These are phyloP conservation scores for Ramaria sp. DNA, from an alignment of 768 basidiomycete species.

Conservation along the genomic window DNA sequence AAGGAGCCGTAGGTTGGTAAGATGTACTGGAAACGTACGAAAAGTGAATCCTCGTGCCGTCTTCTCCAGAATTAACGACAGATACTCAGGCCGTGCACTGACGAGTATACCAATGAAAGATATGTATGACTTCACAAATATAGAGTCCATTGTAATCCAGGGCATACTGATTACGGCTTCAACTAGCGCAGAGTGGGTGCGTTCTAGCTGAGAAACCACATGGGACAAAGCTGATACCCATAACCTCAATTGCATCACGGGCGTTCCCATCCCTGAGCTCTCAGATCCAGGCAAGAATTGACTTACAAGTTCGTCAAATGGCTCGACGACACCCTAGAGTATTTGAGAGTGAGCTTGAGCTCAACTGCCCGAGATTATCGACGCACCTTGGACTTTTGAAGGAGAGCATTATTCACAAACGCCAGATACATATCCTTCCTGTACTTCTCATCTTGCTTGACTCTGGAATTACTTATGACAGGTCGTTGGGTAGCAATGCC, in stretches of 20 bases:
- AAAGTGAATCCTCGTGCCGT: conserved; percentile 81
- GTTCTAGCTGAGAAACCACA: conserved; percentile 83
- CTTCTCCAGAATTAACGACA: conserved; percentile 72
- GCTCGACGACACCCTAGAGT: conserved; percentile 54
- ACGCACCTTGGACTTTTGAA: conserved; percentile 59
- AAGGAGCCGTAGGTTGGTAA: neutral
- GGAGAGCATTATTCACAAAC: conserved; percentile 72
- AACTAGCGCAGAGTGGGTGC: conserved; percentile 67
- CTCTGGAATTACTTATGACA: conserved; percentile 68
- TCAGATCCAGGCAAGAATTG: conserved; percentile 48
- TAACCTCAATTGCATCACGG: conserved; percentile 49
- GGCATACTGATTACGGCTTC: conserved; percentile 81
- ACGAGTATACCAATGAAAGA: conserved; percentile 87
- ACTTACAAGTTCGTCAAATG: conserved; percentile 82
- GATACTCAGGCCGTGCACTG: conserved; percentile 85
- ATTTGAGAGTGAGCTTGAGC: conserved; percentile 8
- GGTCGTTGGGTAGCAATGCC: conserved; percentile 28
- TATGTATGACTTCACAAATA: conserved; percentile 80
- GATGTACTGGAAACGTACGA: conserved; percentile 43
- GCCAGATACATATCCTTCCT: conserved; percentile 77
- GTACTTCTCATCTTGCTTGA: conserved; percentile 68
- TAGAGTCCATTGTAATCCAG: conserved; percentile 85
- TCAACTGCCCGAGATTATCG: conserved; percentile 9
- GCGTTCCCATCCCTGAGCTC: conserved; percentile 11
- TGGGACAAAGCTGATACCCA: conserved; percentile 87